Percentiles rank a stretch among this genome's conserved stretches.
Conservation (phyloP, 2,329 filamentous ascomycete genomes). For the Septoria petroselini region DNA sequence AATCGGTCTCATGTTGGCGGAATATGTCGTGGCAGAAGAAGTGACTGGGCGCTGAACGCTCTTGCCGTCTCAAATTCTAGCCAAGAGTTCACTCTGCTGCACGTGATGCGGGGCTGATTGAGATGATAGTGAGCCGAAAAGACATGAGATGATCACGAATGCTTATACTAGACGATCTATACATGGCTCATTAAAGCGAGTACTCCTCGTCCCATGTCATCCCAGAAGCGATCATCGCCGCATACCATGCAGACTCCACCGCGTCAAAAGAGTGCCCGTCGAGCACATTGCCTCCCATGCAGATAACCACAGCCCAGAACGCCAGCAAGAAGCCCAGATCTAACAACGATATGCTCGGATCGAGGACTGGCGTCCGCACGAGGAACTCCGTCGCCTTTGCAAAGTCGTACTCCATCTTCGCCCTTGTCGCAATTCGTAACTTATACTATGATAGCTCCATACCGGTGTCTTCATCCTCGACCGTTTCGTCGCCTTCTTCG, state of each 20-base stretch:
- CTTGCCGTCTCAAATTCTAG: not conserved
- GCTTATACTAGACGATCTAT: too few relatives aligned
- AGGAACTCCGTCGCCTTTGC: not conserved
- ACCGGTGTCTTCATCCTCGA: constrained; percentile 34
- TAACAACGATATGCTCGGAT: not conserved
- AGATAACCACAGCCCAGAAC: not conserved
- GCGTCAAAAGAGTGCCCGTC: not conserved
- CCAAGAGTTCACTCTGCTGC: too few relatives aligned
- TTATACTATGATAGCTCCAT: constrained; percentile 34
- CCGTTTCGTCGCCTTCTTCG: constrained; percentile 36
- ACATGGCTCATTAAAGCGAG: too few relatives aligned
- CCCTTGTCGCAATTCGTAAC: constrained; percentile 3
- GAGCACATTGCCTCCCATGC: constrained; percentile 1
- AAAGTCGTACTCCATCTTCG: constrained; percentile 1
- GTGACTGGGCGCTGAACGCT: not conserved
- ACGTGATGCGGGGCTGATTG: too few relatives aligned
- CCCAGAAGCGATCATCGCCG: too few relatives aligned
- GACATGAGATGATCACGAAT: too few relatives aligned
- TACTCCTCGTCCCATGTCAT: too few relatives aligned
- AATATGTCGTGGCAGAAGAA: constrained; percentile 17
- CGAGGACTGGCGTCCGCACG: not conserved
- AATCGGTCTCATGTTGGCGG: constrained; percentile 85
- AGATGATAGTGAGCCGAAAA: too few relatives aligned
- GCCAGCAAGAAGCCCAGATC: not conserved
- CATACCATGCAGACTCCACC: too few relatives aligned